Base-by-base conservation (phyloP, 116 monocot genomes). In the Zostera marina region DNA sequence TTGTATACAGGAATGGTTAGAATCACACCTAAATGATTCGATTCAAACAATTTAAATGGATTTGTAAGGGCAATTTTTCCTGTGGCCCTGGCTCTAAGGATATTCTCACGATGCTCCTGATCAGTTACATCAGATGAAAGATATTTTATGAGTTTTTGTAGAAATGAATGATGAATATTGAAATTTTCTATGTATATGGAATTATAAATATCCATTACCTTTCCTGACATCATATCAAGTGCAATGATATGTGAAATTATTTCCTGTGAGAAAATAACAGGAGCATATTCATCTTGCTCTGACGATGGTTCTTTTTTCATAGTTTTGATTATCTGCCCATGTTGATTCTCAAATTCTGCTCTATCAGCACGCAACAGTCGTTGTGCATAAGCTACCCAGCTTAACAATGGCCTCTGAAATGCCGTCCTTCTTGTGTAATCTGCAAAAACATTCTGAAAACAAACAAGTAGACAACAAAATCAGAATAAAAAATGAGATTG, bases 231-330 rank as follows among this genome's bases (percentile, higher is more conserved):
- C 99, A 99, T 77, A 66, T 99, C 99, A 11, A 87, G 44, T 42
- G 99, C 87, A 12, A 91, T 66, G 1, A 99, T 81, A 68, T 99
- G 86, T 45, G 77, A 79, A 38, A 79, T 73, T 5, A 83, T 68
- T 49, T 99, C 99, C 56, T 99, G 99, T 5, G 91, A 83, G 59
- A 99, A 99, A 44, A 99, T 91, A 47, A 99, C 99, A 11, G 99
- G 99, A 44, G 99, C 99, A 57, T 99, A 99, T 59, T 99, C 99
- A 16, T 70, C 74, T 60, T 81, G 61, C 22, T 70, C 66, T 3
- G 77, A 85, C 9, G 81, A 88, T 22, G 47, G 56, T 60, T 83
- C 77, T 13, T 74, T 55, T 57, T 96, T 67, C 90, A 98, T 85
- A 56, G 62, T 78, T 81, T 99, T 99, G 62, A 91, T 99, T 6